These are phyloP conservation scores for Mycena chlorophos DNA, from an alignment of 768 basidiomycete species.

Conservation along the genomic window DNA sequence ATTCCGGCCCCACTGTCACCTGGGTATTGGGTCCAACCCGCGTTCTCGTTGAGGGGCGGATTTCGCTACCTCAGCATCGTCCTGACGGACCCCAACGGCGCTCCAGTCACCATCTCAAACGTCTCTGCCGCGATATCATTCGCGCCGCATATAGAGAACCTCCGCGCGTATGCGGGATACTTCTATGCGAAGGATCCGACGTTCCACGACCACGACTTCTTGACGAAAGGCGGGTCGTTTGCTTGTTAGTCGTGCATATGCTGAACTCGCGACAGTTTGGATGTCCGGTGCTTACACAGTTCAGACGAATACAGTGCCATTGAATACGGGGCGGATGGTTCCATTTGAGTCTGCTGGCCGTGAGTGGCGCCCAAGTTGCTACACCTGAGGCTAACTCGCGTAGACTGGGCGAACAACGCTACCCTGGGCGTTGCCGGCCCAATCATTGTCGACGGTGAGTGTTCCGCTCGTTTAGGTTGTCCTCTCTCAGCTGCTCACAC, in stretches of 20 bases:
- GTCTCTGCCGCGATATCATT: slow-evolving; percentile 53
- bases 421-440: slow-evolving; percentile 56
- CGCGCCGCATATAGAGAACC: slow-evolving; percentile 51
- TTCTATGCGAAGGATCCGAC: slow-evolving; percentile 48
- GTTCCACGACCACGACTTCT: slow-evolving; percentile 46
- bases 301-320: slow-evolving; percentile 54
- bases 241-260: neutral
- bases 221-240: slow-evolving; percentile 44
- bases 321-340: slow-evolving; percentile 51
- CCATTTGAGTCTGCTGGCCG: slow-evolving; percentile 48
- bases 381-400: neutral
- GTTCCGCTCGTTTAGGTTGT: neutral
- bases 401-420: slow-evolving; percentile 58
- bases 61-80: slow-evolving; percentile 55
- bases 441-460: slow-evolving; percentile 55
- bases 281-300: slow-evolving; percentile 64
- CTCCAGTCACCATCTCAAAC: slow-evolving; percentile 44
- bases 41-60: slow-evolving; percentile 47
- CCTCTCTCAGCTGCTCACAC: neutral
- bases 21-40: slow-evolving; percentile 52
- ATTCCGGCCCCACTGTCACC: slow-evolving; percentile 36
- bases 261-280: slow-evolving; percentile 42
- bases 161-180: slow-evolving; percentile 53
- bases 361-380: slow-evolving; percentile 20
- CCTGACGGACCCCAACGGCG: slow-evolving; percentile 29